A percentile compares a stretch with the other conserved stretches of the same genome.
phyloP scores from a whole-genome alignment of 2,329 filamentous ascomycete genomes.

The Biscogniauxia sp. region DNA sequence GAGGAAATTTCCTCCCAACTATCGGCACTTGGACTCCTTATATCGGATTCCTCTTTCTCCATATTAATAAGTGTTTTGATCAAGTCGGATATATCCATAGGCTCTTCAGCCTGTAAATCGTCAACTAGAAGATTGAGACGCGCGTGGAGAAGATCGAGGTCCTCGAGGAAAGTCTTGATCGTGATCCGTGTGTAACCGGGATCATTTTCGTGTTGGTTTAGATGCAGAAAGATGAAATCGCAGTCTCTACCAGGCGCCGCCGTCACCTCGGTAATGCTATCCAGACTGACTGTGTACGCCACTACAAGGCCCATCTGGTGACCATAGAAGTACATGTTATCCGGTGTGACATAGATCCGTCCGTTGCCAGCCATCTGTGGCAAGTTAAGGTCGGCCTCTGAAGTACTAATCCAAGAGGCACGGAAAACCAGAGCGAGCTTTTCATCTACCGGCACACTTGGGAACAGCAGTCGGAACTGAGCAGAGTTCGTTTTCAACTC shows the following conservation, averaged over 20 bases:
- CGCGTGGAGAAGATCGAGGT: conserved; percentile 75
- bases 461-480: conserved; percentile 90
- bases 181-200: conserved; percentile 72
- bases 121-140: conserved; percentile 84
- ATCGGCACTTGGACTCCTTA: conserved; percentile 71
- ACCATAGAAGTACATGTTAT: conserved; percentile 93
- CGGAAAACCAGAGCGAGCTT: conserved; percentile 89
- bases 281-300: conserved; percentile 73
- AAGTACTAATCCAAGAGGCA: conserved; percentile 72
- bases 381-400: conserved; percentile 41
- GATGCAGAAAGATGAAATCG: conserved; percentile 87
- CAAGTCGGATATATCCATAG: conserved; percentile 65
- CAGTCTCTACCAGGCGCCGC: conserved; percentile 86
- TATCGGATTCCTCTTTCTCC: conserved; percentile 59
- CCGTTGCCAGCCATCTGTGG: conserved; percentile 62
- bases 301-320: conserved; percentile 89
- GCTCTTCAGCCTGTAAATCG: conserved; percentile 70
- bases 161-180: conserved; percentile 90
- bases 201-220: conserved; percentile 59
- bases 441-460: conserved; percentile 71
- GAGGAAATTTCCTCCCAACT: conserved; percentile 85
- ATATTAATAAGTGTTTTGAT: conserved; percentile 72
- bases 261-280: conserved; percentile 82
- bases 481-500: conserved; percentile 84
- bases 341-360: conserved; percentile 81